A percentile compares a stretch with the other conserved stretches of the same genome.
Evolutionary conservation across 306 rosid species (phyloP).

Genomic region (Cyamopsis tetragonoloba): DNA sequence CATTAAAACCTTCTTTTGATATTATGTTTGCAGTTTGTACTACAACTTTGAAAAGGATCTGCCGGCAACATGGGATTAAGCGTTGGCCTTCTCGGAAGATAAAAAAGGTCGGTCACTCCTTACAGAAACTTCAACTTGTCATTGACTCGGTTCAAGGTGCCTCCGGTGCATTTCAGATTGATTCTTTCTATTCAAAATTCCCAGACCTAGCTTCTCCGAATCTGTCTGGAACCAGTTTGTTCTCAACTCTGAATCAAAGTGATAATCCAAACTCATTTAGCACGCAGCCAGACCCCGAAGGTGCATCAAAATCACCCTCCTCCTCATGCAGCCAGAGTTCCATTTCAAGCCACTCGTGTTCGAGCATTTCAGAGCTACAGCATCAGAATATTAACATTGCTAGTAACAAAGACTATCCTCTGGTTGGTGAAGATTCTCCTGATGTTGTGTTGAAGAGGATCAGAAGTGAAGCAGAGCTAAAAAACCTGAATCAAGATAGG

Average conservation of each 20-base stretch:
- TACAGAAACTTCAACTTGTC: conserved; percentile 83
- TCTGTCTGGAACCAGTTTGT: conserved; percentile 40
- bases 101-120: conserved; percentile 95
- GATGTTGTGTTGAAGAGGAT: conserved; percentile 53
- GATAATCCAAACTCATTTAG: conserved; percentile 42
- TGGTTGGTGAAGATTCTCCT: conserved; percentile 35
- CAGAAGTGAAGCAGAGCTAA: conserved; percentile 66
- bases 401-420: conserved; percentile 38
- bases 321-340: conserved; percentile 71
- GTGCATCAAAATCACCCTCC: conserved; percentile 59
- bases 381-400: conserved; percentile 23
- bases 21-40: conserved; percentile 67
- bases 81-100: conserved; percentile 98
- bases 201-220: conserved; percentile 75
- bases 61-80: conserved; percentile 92
- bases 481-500: conserved; percentile 35
- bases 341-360: conserved; percentile 73
- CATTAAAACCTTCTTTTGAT: conserved; percentile 1
- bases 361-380: conserved; percentile 53
- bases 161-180: conserved; percentile 78
- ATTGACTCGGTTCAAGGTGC: conserved; percentile 90
- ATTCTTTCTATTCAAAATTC: conserved; percentile 76
- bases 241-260: conserved; percentile 52
- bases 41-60: conserved; percentile 87
- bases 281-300: conserved; percentile 44